Base-by-base conservation (phyloP, 257 asterid genomes). In the Salvia rosmarinus region DNA sequence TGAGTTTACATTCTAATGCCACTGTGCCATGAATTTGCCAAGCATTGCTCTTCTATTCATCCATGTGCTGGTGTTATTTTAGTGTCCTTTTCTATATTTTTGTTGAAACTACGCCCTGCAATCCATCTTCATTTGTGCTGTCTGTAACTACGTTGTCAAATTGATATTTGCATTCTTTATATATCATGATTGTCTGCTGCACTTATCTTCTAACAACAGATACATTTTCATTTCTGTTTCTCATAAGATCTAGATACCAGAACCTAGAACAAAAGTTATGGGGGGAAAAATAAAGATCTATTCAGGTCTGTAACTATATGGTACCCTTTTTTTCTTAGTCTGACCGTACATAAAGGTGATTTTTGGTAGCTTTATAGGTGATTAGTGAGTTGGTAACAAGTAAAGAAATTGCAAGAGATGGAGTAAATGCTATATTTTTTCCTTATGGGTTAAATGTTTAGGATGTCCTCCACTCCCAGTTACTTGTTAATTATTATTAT, bases 1-100 rank as follows among this genome's bases (percentile, higher is more conserved):
- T 91, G 65, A 72, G 87, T 76, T 59, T 25, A 25, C 17, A 19
- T 59, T 39, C 52, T 73, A 39, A 43, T 67, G 79, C 67, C 34
- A 57, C 54, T n/a, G 5, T 34, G 44, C 66, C 28, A 14, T n/a
- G 47, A 67, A 47, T 47, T 14, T 64, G 1, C 59, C 58, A 28
- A 39, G 56, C 28, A 50, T 51, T 69, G 60, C 23, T 64, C 50
- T 64, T 66, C 37, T 50, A 42, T 54, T 43, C 14, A 42, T 49
- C 42, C 58, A 9, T 11, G 25, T 57, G 34, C 34, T 10, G 51
- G 30, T 47, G 52, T 6, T 43, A 14, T 37, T 70, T 14, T 46
- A 3, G 19, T 3, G 2, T 47, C 6, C 43, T 64, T n/a, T 9
- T 12, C 14, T 47, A 8, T 68, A 25, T 30, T 40, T 67, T 25